Base-by-base conservation (phyloP, 257 asterid species). In the Primulina eburnea region DNA sequence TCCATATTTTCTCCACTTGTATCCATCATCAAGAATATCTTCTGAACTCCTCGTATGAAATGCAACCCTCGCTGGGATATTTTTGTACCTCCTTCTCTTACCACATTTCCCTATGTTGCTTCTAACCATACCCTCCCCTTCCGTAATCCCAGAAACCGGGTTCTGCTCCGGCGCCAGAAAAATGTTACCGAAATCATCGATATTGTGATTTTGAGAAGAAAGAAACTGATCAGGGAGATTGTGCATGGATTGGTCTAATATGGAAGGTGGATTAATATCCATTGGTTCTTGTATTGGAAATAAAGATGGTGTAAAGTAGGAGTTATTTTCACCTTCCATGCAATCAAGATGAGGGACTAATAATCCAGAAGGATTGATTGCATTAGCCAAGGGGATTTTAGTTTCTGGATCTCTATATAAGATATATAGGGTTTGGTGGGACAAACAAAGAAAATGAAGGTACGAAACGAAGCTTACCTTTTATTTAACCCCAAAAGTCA, bases 11-110 rank as follows among this genome's bases (percentile, higher is more conserved):
- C 98, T 80, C 98, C 98, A 92, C 71, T 90, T 92, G 64, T 84
- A 90, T 2, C 97, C 97, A 83, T 90, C 98, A 71, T 90, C 98
- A 79, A 92, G 98, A 76, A 90, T 90, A 43, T 92, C 97, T 73
- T 92, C 95, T 30, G 76, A 73, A 69, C 97, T 92, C 81, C 91
- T 84, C 0, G 98, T 90, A 77, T 92, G 98, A 64, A 92, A 92
- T 34, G 95, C 97, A 71, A 92, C 83, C 66, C 97, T 90, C 5
- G 87, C 90, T 16, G 96, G 90, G 58, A 85, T 66, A 71, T 73
- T 50, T 50, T 16, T 50, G 21, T 16, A 74, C 76, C 85, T 90
- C 79, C 79, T 88, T 61, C 71, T 80, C 21, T 78, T 90, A 2
- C 90, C 82, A 26, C 65, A 37, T 71, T 71, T 83, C 0, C 72